These are phyloP conservation scores for Scleroderma citrinum DNA, from an alignment of 768 basidiomycete genomes.

Conservation along the genomic window DNA sequence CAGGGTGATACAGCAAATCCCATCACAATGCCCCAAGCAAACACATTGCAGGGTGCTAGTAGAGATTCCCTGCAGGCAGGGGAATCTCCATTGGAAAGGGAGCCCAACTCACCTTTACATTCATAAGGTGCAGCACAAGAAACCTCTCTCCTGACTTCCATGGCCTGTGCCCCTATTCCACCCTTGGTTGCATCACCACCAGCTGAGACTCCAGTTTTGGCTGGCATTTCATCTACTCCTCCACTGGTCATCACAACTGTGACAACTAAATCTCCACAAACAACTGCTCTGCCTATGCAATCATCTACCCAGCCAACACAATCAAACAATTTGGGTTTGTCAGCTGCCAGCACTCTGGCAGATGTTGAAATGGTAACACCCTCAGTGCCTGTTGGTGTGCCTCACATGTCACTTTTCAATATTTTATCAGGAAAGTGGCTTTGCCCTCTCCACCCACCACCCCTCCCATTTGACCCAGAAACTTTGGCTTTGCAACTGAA, in stretches of 20 bases:
- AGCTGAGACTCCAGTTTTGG: background rate
- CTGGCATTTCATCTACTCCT: background rate
- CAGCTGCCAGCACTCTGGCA: no score
- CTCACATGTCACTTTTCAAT: background rate
- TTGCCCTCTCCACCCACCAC: background rate
- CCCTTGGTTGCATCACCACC: background rate
- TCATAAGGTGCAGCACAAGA: background rate
- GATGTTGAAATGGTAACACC: no score
- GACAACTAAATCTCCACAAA: background rate
- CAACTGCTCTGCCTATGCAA: background rate
- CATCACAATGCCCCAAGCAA: background rate
- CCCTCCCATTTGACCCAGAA: background rate
- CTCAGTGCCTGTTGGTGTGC: no score
- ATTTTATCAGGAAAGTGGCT: background rate
- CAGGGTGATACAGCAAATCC: background rate
- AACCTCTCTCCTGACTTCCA: background rate
- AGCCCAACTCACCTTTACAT: background rate
- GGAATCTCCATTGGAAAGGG: background rate
- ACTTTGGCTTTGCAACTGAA: background rate
- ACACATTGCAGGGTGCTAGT: background rate
- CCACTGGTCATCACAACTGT: background rate
- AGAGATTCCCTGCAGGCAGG: background rate
- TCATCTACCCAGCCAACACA: background rate
- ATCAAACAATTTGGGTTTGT: background rate
- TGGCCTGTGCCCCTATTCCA: background rate